phyloP scores from a whole-genome alignment of 805 yeast species.

The Lachancea sp. region DNA sequence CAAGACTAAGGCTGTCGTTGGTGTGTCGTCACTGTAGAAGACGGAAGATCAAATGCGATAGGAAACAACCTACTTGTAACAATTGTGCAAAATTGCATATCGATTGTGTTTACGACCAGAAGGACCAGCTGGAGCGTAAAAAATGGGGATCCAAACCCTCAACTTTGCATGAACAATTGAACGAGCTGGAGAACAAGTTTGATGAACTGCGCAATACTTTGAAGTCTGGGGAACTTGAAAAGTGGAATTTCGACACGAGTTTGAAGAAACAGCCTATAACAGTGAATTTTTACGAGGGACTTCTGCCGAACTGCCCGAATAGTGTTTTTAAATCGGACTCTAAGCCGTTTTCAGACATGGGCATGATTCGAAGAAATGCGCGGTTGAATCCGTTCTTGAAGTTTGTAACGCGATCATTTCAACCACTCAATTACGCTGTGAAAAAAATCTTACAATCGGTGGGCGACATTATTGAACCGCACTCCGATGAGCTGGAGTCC shows the following conservation, averaged over 20 bases:
- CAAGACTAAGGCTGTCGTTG: slow-evolving; percentile 4
- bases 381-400: slow-evolving; percentile 7
- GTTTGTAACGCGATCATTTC: slow-evolving; percentile 7
- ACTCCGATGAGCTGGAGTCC: slow-evolving; percentile 7
- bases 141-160: not conserved
- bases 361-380: slow-evolving; percentile 5
- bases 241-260: not conserved
- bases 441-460: slow-evolving; percentile 4
- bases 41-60: slow-evolving; percentile 47
- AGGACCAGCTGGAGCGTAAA: not conserved
- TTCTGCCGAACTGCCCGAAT: slow-evolving; percentile 1
- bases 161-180: slow-evolving; percentile 3
- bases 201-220: slow-evolving; percentile 1
- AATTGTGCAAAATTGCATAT: slow-evolving; percentile 28
- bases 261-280: not conserved
- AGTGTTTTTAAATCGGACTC: slow-evolving; percentile 3
- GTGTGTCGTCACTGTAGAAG: slow-evolving; percentile 30
- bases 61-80: slow-evolving; percentile 41
- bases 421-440: slow-evolving; percentile 7
- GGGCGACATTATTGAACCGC: slow-evolving; percentile 2
- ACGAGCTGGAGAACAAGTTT: slow-evolving; percentile 6
- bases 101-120: slow-evolving; percentile 6
- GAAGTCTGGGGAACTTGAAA: not conserved
- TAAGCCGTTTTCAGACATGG: slow-evolving; percentile 10
- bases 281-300: slow-evolving; percentile 5